Conservation (phyloP, 306 rosid genomes). For the Begonia loranthoides region DNA sequence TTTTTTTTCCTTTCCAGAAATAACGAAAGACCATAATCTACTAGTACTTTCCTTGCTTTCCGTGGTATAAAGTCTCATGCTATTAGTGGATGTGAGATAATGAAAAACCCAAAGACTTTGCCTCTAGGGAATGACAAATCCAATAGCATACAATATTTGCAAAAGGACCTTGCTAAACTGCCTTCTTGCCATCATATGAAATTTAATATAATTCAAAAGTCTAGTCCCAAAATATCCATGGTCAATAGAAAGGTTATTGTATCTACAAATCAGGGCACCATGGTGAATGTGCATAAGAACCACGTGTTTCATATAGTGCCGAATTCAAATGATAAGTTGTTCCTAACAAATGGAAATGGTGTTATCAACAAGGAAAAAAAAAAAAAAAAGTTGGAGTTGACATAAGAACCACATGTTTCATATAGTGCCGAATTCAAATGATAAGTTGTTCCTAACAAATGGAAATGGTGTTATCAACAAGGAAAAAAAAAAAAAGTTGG, state of each 20-base stretch:
- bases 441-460: conserved; percentile 18
- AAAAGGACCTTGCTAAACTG: conserved; percentile 40
- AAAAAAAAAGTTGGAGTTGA: too few relatives aligned
- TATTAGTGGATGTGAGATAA: conserved; percentile 51
- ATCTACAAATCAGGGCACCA: conserved; percentile 22
- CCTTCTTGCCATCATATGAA: conserved; percentile 34
- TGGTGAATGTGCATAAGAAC: conserved; percentile 40
- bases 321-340: conserved; percentile 29
- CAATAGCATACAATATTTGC: conserved; percentile 31
- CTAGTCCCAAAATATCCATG: conserved; percentile 29
- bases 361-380: too few relatives aligned
- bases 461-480: conserved; percentile 29
- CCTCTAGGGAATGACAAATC: conserved; percentile 26
- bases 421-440: conserved; percentile 40
- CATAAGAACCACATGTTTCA: conserved; percentile 24
- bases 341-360: conserved; percentile 22
- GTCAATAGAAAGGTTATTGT: conserved; percentile 44
- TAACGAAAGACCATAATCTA: conserved; percentile 49
- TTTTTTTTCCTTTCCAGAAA: conserved; percentile 85
- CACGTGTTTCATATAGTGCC: conserved; percentile 29
- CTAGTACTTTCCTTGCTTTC: conserved; percentile 24
- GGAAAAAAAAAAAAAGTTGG: conserved; percentile 19
- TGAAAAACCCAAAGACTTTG: conserved; percentile 31
- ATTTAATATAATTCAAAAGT: conserved; percentile 40
- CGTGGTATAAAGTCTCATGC: conserved; percentile 48